Evolutionary conservation across 139 green algal species (phyloP).

Genomic region (Coccomyxa sp.): DNA sequence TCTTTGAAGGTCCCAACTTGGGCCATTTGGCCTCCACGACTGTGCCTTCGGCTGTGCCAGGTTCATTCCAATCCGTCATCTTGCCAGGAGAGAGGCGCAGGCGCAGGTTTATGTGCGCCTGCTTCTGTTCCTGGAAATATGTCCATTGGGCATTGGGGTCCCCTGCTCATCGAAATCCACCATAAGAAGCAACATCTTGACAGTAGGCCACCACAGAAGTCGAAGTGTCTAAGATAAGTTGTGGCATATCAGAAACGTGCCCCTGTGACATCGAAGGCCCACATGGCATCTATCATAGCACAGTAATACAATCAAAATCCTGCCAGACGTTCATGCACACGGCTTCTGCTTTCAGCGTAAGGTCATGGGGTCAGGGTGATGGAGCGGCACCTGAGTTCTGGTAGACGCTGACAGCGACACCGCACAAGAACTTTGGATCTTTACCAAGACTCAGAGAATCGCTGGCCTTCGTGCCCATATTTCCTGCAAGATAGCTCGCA

Average conservation of each 20-base stretch:
- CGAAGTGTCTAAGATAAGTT: neutral
- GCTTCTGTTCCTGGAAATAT: conserved; percentile 23
- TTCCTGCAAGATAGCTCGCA: no score
- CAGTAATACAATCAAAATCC: no score
- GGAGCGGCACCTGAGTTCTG: conserved; percentile 18
- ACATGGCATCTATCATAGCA: no score
- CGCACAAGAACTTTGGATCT: conserved; percentile 18
- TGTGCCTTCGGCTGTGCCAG: neutral
- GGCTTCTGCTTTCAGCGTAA: neutral
- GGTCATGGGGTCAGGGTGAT: neutral
- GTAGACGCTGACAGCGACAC: conserved; percentile 19
- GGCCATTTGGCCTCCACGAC: neutral
- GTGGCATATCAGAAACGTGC: no score
- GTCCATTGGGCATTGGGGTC: conserved; percentile 24
- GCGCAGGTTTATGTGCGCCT: neutral
- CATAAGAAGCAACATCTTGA: neutral
- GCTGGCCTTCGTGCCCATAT: neutral
- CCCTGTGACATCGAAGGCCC: no score
- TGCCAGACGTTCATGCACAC: no score
- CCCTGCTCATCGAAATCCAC: neutral
- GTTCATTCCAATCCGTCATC: neutral
- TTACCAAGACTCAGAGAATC: neutral
- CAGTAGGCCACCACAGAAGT: neutral
- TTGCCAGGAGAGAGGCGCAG: conserved; percentile 13
- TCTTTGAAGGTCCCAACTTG: conserved; percentile 12